phyloP scores from a whole-genome alignment of 202 grass and related monocot genomes.

The Panicum hallii region DNA sequence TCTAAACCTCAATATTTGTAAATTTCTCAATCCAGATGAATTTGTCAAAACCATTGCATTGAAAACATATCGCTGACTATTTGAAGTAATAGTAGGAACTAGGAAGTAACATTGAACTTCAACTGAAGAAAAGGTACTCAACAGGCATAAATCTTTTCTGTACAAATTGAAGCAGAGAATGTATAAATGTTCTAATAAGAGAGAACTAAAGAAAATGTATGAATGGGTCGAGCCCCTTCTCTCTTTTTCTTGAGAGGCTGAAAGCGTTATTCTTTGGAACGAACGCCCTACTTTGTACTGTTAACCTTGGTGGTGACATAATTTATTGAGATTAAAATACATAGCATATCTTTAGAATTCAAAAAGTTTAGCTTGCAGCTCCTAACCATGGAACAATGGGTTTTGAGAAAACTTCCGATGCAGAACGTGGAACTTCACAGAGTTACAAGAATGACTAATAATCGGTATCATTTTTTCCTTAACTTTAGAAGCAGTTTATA shows the following conservation, averaged over 20 bases:
- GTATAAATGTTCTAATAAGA: background rate
- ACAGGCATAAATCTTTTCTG: background rate
- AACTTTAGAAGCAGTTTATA: too few relatives aligned
- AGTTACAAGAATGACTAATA: too few relatives aligned
- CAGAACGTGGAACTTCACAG: background rate
- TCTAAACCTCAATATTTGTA: background rate
- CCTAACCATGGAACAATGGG: background rate
- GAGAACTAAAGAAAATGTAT: background rate
- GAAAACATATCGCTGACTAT: background rate
- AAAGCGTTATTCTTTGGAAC: background rate
- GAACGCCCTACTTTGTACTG: background rate
- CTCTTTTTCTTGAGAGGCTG: background rate
- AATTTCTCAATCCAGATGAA: background rate
- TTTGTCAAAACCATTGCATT: background rate
- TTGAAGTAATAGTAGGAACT: background rate
- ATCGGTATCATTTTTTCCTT: too few relatives aligned
- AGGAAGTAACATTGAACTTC: background rate
- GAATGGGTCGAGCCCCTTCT: background rate
- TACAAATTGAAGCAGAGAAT: background rate
- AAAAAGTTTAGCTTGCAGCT: background rate
- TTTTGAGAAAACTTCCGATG: background rate
- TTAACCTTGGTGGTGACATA: background rate
- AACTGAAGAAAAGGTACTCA: background rate
- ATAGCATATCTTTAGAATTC: background rate
- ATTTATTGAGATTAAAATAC: background rate